Base-by-base conservation (phyloP, 768 basidiomycete genomes). In the Leccinum sublutescens region DNA sequence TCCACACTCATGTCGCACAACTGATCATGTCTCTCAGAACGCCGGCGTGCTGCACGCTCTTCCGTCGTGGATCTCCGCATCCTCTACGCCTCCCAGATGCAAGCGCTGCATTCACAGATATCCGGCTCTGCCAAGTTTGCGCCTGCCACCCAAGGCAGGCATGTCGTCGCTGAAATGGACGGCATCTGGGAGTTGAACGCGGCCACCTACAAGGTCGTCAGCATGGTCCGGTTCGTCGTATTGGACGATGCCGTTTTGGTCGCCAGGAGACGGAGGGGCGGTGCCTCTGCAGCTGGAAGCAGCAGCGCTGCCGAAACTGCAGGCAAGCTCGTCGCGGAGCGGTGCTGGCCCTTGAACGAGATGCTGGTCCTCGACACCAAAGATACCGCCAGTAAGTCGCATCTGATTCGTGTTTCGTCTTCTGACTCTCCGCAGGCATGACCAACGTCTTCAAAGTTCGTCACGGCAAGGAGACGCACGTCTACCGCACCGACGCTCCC, bases 361-460 rank as follows among this genome's bases (percentile, higher is more conserved):
- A 93, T 98, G 82, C 76, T 96, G 38, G 94, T 98, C 0, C 81
- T 96, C 19, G 97, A 99, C 72, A 93, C 96, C 34, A 98, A 98
- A 73, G 97, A 98, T 74, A 89, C 93, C 4, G 82, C 93, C 5
- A 88, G 95, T 95, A 58, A 63, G 87, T 64, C 15, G n/a, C 14
- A n/a, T 50, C 34, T 56, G 17, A 23, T 53, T 5, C 4, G 7
- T 12, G 1, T 48, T 54, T 52, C 45, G 7, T 50, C 49, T 45
- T 59, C 38, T 64, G 47, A 63, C 50, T 27, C 34, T 53, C 40
- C 54, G 17, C 52, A 85, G 88, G 76, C 52, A 88, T 98, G 80
- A 93, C 88, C n/a, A 97, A 98, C 66, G 95, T 98, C 4, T 91
- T 98, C 81, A 98, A 98, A 78, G 86, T 99, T 62, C 82, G 90